Base-by-base conservation (phyloP, 1,284 basidiomycete genomes). In the Malassezia brasiliensis region DNA sequence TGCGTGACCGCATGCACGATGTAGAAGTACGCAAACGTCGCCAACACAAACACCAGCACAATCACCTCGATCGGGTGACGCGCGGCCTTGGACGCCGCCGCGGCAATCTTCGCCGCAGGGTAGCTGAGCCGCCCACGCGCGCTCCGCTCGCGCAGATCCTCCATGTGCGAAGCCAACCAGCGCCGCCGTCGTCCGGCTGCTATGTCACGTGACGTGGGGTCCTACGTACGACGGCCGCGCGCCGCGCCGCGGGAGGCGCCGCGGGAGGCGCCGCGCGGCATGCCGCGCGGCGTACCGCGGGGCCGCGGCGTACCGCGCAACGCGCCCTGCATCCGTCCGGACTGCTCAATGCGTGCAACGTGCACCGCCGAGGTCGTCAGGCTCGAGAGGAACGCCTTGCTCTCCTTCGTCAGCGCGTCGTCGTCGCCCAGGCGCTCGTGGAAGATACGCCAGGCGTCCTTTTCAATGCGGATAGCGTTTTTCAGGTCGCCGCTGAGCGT, bases 1-100 rank as follows among this genome's bases (percentile, higher is more conserved):
- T 77, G 76, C 46, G 88, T 88, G 74, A 91, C 85, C 41, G 87
- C 86, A 60, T 83, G 83, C 54, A 96, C 81, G 60, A 93, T 81
- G 75, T 90, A 87, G 75, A 94, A 91, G 77, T 94, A 94, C 47
- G 86, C 85, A 39, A 94, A 81, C 3, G 90, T 94, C 34, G 86
- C 86, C 58, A 90, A 76, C 70, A 90, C 82, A 74, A 85, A 88
- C 77, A 87, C 85, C 69, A 83, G 82, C 53, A 93, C 88, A 64
- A 93, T 88, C 20, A 86, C 85, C 75, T 96, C 90, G 68, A 82
- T 82, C 10, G 81, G 81, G 35, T 65, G 68, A 25, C 59, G 57
- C 2, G 69, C 62, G 9, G 67, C 65, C 5, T 52, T 50, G 12
- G 52, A 42, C 14, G 66, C 66, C n/a, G 20, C 19, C 38, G 40